phyloP scores from a whole-genome alignment of 805 yeast species.

The Sugiyamaella lignohabitans region DNA sequence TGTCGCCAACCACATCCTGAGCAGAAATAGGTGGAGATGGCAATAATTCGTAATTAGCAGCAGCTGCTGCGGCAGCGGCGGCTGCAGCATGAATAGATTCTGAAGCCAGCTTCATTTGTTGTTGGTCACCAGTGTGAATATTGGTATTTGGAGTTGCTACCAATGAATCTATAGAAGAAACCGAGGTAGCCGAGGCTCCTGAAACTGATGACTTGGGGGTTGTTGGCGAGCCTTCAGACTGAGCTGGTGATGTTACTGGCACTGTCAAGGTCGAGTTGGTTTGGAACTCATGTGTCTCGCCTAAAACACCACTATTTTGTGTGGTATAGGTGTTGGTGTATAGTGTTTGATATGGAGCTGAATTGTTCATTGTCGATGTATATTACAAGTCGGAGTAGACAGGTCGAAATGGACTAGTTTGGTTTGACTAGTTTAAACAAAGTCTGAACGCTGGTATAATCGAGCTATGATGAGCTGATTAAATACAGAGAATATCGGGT shows the following conservation, averaged over 20 bases:
- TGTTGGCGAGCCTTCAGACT: constrained; percentile 10
- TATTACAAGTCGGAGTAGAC: too few relatives aligned
- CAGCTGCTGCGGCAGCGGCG: not conserved
- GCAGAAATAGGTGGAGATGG: constrained; percentile 10
- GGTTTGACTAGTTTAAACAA: too few relatives aligned
- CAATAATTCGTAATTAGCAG: constrained; percentile 3
- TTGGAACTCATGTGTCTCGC: too few relatives aligned
- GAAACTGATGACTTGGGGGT: constrained; percentile 13
- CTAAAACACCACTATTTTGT: too few relatives aligned
- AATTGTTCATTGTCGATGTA: too few relatives aligned
- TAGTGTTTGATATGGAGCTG: too few relatives aligned
- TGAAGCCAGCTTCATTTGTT: not conserved
- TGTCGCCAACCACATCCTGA: constrained; percentile 1
- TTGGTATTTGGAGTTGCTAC: not conserved
- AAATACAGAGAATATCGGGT: too few relatives aligned
- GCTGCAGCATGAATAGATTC: too few relatives aligned
- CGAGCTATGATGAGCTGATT: too few relatives aligned
- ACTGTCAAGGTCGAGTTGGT: not conserved
- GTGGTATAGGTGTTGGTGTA: too few relatives aligned
- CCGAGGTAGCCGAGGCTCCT: constrained; percentile 8
- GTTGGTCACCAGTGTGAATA: not conserved
- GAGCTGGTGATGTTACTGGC: constrained; percentile 12
- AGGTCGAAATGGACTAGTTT: too few relatives aligned
- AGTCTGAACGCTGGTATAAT: too few relatives aligned
- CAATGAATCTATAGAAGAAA: not conserved